phyloP scores from a whole-genome alignment of 495 filamentous ascomycete genomes.

The Penicillium coffeae region DNA sequence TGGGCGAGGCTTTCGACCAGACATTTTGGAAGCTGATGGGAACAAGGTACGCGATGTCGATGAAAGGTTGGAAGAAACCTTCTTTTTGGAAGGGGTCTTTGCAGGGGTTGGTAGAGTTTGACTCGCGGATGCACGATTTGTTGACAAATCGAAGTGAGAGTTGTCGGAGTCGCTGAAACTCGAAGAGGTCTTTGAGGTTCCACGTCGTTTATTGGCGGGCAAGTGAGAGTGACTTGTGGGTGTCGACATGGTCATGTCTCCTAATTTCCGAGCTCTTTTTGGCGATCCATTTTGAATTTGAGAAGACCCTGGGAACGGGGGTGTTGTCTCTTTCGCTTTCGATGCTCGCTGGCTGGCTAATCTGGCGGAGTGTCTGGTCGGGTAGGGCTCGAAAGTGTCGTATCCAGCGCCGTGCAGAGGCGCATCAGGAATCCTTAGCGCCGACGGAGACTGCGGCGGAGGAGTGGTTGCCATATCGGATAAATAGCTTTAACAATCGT shows the following conservation, averaged over 20 bases:
- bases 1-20: constrained; percentile 49
- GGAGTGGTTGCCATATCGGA: constrained; percentile 48
- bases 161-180: background rate
- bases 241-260: constrained; percentile 7
- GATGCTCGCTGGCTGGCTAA: constrained; percentile 39
- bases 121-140: constrained; percentile 16
- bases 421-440: constrained; percentile 63
- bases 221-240: background rate
- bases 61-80: constrained; percentile 53
- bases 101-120: constrained; percentile 77
- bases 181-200: background rate
- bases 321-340: constrained; percentile 36
- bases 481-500: background rate
- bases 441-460: constrained; percentile 49
- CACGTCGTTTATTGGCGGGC: background rate
- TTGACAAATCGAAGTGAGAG: constrained; percentile 8
- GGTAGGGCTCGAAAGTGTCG: constrained; percentile 69
- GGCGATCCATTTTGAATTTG: constrained; percentile 11
- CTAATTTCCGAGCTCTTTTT: constrained; percentile 13
- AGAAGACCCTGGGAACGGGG: constrained; percentile 25
- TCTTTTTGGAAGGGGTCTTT: constrained; percentile 74
- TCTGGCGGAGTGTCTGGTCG: constrained; percentile 46
- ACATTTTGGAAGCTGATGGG: constrained; percentile 41
- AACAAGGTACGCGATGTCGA: constrained; percentile 76
- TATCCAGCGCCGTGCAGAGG: constrained; percentile 65